Conservation (phyloP, 345 rosid genomes). For the Eucalyptus erythrocorys region DNA sequence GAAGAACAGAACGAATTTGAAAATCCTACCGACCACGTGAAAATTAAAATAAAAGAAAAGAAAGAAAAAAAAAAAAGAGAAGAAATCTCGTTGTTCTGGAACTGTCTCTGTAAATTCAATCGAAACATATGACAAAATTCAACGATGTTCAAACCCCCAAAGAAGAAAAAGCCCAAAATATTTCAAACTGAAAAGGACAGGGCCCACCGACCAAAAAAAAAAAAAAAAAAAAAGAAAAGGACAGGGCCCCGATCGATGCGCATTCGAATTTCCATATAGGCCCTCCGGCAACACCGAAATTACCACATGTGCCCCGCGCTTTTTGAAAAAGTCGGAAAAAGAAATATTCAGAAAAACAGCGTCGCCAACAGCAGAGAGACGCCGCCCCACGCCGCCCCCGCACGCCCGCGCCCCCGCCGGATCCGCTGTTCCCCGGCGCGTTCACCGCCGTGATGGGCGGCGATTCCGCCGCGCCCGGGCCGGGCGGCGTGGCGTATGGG, state of each 20-base stretch:
- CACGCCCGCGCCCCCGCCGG: not conserved
- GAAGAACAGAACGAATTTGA: not conserved
- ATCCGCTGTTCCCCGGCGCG: conserved; percentile 4
- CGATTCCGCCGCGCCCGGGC: conserved; percentile 9
- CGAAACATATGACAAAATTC: not conserved
- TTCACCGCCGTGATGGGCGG: conserved; percentile 20
- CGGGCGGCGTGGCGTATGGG: conserved; percentile 33
- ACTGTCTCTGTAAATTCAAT: not conserved
- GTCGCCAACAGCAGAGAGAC: not conserved
- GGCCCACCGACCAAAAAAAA: no score
- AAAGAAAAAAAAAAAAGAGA: no score
- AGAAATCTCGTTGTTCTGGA: accelerated
- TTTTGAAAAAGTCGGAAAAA: not conserved
- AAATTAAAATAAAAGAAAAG: no score
- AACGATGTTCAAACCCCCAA: not conserved
- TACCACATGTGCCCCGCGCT: not conserved
- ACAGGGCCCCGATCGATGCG: not conserved
- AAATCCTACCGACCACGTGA: not conserved
- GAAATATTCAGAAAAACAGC: not conserved
- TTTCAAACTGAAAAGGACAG: not conserved
- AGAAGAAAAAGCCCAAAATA: not conserved
- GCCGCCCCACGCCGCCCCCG: not conserved
- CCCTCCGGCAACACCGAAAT: not conserved
- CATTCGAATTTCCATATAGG: not conserved
- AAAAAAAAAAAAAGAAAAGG: no score